Evolutionary conservation across 441 rosid genomes (phyloP), one percentile per base, ranked within the genome.

Genomic region (Jatropha multifida): DNA sequence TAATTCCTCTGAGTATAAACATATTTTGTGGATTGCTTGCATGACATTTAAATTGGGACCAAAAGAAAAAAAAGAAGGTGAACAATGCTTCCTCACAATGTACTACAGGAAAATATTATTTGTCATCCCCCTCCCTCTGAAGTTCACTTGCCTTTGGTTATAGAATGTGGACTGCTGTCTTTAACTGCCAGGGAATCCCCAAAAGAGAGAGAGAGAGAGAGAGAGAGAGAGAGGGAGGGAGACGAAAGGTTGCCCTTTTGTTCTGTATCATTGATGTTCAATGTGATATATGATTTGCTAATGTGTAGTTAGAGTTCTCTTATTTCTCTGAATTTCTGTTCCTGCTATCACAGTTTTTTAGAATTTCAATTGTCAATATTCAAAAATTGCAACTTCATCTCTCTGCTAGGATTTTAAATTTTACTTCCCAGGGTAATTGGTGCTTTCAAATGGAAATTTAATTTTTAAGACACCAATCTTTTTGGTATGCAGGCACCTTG

Each of bases 401-500:
- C 40, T 38, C 8, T 48, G 40, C 27, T 71, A 11, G 73, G 55
- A 51, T 73, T 41, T 46, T 66, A 73, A 20, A 65, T 17, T 11
- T 7, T 20, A 27, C 20, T 59, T 41, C 32, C 46, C 52, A 37
- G 37, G 32, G 63, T 8, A 23, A 58, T 32, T 38, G 38, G 54
- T 23, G 26, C 18, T 46, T 15, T 68, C 60, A 13, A 27, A 26
- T 60, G 20, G 27, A 44, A 76, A 32, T n/a, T 3, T 7, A 48
- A 7, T 2, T 20, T 37, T 12, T 37, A 48, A 44, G 64, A 46
- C 7, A 1, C 15, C 55, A 42, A 14, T 59, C 10, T n/a, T 65
- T 83, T 65, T 77, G 75, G 41, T 73, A 64, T 79, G 71, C 85
- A 94, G 99, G 85, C 98, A 96, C 83, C 87, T 96, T 74, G 99